phyloP scores from a whole-genome alignment of 2,329 filamentous ascomycete species.

The Trichoderma koningii region DNA sequence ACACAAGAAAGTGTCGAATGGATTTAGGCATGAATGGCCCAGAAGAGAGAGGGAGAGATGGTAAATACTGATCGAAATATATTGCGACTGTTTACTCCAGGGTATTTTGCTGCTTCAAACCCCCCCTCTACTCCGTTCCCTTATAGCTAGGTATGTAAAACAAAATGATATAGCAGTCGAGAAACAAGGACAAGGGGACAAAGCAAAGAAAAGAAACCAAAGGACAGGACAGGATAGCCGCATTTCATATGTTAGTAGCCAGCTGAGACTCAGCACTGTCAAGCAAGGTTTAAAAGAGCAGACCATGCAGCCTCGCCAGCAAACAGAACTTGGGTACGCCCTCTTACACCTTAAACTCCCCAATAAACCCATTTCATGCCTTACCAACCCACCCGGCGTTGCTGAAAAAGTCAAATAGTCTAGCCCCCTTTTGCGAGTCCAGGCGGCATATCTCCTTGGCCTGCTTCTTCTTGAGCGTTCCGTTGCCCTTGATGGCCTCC shows the following conservation, averaged over 20 bases:
- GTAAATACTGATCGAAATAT: not conserved
- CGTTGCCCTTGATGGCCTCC: conserved; percentile 86
- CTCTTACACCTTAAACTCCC: conserved; percentile 4
- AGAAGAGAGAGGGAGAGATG: not conserved
- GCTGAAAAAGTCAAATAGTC: conserved; percentile 94
- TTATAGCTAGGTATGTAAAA: not conserved
- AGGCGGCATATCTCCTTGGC: conserved; percentile 82
- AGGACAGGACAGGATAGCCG: not conserved
- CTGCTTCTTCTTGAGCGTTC: conserved; percentile 89
- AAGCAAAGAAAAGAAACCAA: too few species aligned
- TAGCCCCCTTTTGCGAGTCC: conserved; percentile 79
- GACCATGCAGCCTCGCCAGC: not conserved
- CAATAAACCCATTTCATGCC: conserved; percentile 52
- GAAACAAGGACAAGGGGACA: too few species aligned
- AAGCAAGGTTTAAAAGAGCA: not conserved
- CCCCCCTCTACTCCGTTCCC: conserved; percentile 7
- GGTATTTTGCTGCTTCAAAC: not conserved
- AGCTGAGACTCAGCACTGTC: not conserved
- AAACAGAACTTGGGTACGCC: not conserved
- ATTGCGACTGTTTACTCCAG: not conserved
- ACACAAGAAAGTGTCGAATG: not conserved
- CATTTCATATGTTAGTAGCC: too few species aligned
- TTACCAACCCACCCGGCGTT: conserved; percentile 90
- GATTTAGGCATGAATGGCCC: too few species aligned
- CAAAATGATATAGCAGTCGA: not conserved